Percentiles rank a stretch among this genome's conserved stretches.
phyloP scores from a whole-genome alignment of 352 stramenopile species.

The Phytophthora meadii region DNA sequence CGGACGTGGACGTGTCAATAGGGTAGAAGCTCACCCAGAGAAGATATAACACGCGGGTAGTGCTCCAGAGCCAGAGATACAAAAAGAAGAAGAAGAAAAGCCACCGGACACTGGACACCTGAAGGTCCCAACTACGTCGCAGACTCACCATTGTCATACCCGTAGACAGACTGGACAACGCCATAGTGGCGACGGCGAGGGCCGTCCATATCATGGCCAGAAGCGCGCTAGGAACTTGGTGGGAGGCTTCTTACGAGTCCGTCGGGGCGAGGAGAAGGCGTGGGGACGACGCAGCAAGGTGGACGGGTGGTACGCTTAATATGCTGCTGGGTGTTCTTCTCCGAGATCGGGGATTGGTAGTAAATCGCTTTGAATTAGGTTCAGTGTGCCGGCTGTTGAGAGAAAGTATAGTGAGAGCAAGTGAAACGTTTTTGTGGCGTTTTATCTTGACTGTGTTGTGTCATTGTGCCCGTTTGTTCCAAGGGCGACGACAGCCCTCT shows the following conservation, averaged over 20 bases:
- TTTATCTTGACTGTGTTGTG: not conserved
- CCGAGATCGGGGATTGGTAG: slow-evolving; percentile 8
- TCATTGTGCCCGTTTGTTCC: not conserved
- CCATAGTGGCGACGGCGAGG: slow-evolving; percentile 40
- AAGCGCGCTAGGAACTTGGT: slow-evolving; percentile 18
- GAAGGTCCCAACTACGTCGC: slow-evolving; percentile 52
- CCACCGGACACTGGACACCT: slow-evolving; percentile 63
- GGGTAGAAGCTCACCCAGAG: slow-evolving; percentile 47
- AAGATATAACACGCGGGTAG: slow-evolving; percentile 45
- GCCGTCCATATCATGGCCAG: slow-evolving; percentile 46
- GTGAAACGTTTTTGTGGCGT: not conserved
- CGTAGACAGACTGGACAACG: slow-evolving; percentile 45
- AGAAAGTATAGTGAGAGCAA: slow-evolving; percentile 8
- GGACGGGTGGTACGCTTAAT: slow-evolving; percentile 18
- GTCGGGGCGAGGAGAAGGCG: slow-evolving; percentile 1
- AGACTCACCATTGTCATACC: slow-evolving; percentile 53
- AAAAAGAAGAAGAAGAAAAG: slow-evolving; percentile 72
- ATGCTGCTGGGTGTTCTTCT: slow-evolving; percentile 12
- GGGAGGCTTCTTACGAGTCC: slow-evolving; percentile 6
- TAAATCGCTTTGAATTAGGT: slow-evolving; percentile 10
- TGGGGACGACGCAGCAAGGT: slow-evolving; percentile 1
- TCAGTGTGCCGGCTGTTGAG: not conserved
- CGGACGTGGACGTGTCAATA: slow-evolving; percentile 26
- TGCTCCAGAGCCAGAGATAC: slow-evolving; percentile 53
- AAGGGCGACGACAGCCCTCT: not conserved